Conservation (phyloP, 2,329 filamentous ascomycete species). For the Apiospora rasikravindrae region DNA sequence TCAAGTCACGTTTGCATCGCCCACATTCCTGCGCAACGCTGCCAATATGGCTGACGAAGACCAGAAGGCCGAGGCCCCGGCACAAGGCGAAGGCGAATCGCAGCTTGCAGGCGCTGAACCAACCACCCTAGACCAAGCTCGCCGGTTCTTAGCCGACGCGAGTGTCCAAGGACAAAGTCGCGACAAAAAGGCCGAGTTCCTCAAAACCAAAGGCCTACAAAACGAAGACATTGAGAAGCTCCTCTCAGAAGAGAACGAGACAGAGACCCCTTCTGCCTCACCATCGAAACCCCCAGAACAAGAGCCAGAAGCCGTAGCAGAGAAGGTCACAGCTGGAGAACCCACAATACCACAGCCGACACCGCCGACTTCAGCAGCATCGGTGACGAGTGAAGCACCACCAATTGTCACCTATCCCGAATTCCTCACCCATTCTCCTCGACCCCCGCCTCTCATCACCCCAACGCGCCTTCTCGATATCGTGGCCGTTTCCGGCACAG, state of each 20-base stretch:
- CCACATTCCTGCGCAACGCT: background rate
- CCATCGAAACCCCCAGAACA: background rate
- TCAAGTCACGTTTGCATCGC: background rate
- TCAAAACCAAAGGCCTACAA: conserved; percentile 76
- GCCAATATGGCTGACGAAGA: conserved; percentile 5
- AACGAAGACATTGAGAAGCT: conserved; percentile 71
- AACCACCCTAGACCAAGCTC: conserved; percentile 61
- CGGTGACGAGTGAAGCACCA: conserved; percentile 47
- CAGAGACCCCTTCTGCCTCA: background rate
- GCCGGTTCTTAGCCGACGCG: conserved; percentile 77
- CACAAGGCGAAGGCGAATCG: background rate
- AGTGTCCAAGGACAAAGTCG: conserved; percentile 70
- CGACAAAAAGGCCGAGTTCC: conserved; percentile 77
- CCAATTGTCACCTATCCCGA: conserved; percentile 75
- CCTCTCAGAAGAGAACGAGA: conserved; percentile 43
- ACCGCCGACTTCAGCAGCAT: conserved; percentile 9
- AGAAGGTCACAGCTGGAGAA: background rate
- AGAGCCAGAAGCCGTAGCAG: background rate
- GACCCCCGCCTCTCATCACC: conserved; percentile 67
- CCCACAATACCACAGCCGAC: conserved; percentile 6
- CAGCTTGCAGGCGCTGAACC: background rate
- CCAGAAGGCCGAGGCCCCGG: background rate
- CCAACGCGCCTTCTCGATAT: conserved; percentile 62
- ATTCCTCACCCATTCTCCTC: conserved; percentile 63
- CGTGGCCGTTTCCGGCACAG: conserved; percentile 60